phyloP scores from a whole-genome alignment of 441 rosid genomes.

The Pelargonium fulgidum region DNA sequence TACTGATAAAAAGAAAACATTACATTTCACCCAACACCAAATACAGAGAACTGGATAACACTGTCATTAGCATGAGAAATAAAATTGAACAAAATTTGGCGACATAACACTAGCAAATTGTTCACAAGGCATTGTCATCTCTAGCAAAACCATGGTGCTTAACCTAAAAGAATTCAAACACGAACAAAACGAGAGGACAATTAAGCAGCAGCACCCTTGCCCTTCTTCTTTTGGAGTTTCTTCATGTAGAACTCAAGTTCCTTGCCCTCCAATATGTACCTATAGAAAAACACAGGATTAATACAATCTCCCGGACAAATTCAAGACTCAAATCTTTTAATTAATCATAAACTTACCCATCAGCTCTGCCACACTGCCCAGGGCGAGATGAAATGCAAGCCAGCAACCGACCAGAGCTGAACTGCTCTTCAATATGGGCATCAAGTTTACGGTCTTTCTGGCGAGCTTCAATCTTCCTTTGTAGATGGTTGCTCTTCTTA shows the following conservation, averaged over 20 bases:
- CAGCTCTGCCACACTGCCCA: conserved; percentile 51
- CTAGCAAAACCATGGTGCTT: background rate
- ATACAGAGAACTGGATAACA: too few species aligned
- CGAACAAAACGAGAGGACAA: background rate
- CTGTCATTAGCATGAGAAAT: too few species aligned
- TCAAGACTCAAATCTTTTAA: background rate
- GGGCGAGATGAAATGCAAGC: conserved; percentile 52
- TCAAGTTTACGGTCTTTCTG: conserved; percentile 39
- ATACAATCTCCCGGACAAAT: background rate
- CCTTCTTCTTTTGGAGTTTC: conserved; percentile 66
- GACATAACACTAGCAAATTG: background rate
- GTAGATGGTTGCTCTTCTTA: conserved; percentile 44
- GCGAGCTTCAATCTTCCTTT: conserved; percentile 39
- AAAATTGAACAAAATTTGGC: background rate
- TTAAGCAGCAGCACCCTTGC: conserved; percentile 48
- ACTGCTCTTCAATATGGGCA: conserved; percentile 45
- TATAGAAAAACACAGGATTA: conserved; percentile 1
- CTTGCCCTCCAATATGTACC: conserved; percentile 51
- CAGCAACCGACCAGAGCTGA: conserved; percentile 40
- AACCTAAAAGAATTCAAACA: background rate
- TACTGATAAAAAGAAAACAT: too few species aligned
- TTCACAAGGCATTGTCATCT: background rate
- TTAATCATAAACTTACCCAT: conserved; percentile 28
- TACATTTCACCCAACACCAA: too few species aligned
- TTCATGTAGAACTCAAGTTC: conserved; percentile 58